Evolutionary conservation across 192 early-diverging fungal genomes (phyloP).

Genomic region (Coemansia javaensis): DNA sequence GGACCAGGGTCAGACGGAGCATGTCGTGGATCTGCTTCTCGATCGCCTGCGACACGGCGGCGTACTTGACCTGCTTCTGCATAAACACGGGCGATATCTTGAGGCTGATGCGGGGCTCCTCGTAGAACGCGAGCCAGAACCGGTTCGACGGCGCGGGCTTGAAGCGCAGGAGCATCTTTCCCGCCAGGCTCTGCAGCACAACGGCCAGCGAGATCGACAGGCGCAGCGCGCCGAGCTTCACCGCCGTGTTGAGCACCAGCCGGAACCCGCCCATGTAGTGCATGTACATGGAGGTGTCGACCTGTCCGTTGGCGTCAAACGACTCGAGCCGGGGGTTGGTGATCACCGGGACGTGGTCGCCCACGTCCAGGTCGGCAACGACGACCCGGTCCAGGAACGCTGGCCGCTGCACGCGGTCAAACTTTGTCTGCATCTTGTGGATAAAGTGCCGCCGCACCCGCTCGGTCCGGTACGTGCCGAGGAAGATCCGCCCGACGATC

Average conservation of each 20-base stretch:
- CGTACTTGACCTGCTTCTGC: constrained; percentile 75
- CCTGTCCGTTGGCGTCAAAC: constrained; percentile 67
- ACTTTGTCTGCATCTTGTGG: constrained; percentile 61
- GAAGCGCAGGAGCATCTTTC: constrained; percentile 69
- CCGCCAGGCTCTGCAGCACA: constrained; percentile 65
- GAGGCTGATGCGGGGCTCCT: constrained; percentile 68
- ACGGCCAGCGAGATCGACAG: constrained; percentile 75
- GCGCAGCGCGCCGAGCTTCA: constrained; percentile 59
- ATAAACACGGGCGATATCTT: constrained; percentile 75
- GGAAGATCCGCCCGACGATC: constrained; percentile 72
- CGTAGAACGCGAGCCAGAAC: constrained; percentile 82
- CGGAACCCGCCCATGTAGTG: constrained; percentile 76
- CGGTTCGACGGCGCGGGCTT: constrained; percentile 78
- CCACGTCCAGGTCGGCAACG: constrained; percentile 70
- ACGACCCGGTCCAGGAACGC: constrained; percentile 76
- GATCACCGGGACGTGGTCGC: constrained; percentile 72
- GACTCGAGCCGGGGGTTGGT: constrained; percentile 69
- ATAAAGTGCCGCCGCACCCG: constrained; percentile 58
- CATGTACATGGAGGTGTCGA: constrained; percentile 68
- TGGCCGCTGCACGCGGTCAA: constrained; percentile 57
- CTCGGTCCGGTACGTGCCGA: constrained; percentile 64
- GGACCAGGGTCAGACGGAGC: constrained; percentile 69
- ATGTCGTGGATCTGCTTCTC: constrained; percentile 79
- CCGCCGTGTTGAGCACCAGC: constrained; percentile 67
- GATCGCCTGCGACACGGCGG: constrained; percentile 77